phyloP scores from a whole-genome alignment of 371 early-diverging fungal genomes.

The Lichtheimia ornata region DNA sequence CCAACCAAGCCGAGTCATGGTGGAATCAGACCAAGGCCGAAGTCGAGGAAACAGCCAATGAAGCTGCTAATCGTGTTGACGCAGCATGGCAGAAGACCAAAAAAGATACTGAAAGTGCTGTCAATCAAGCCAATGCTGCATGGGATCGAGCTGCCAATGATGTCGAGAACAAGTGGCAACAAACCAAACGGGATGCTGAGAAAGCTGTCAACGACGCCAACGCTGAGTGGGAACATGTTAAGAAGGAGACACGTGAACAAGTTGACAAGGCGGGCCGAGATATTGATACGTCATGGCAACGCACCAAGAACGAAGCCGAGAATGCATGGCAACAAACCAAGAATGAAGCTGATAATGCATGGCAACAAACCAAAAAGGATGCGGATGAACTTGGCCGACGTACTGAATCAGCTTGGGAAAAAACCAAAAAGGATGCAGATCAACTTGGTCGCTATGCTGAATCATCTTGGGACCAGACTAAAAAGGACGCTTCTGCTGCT shows the following conservation, averaged over 20 bases:
- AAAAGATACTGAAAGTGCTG: constrained; percentile 7
- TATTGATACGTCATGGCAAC: constrained; percentile 6
- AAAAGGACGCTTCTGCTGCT: constrained; percentile 6
- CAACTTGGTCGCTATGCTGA: not conserved
- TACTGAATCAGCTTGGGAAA: constrained; percentile 3
- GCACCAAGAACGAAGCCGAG: constrained; percentile 3
- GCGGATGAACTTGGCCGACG: constrained; percentile 2
- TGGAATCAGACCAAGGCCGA: constrained; percentile 15
- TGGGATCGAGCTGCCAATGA: constrained; percentile 5
- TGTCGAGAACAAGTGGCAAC: not conserved
- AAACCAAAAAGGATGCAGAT: constrained; percentile 6
- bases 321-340: constrained; percentile 1
- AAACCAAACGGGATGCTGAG: not conserved
- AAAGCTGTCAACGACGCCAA: not conserved
- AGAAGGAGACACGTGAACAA: too few relatives aligned
- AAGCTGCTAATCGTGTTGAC: constrained; percentile 7
- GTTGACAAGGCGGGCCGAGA: not conserved
- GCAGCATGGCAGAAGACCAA: constrained; percentile 8
- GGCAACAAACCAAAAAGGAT: constrained; percentile 2
- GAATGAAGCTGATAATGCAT: constrained; percentile 3
- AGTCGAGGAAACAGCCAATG: constrained; percentile 5
- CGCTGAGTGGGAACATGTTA: too few relatives aligned
- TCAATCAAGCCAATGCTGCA: constrained; percentile 6
- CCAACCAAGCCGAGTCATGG: constrained; percentile 3
- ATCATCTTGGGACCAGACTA: constrained; percentile 17